These are phyloP conservation scores for Cordyceps farinosa DNA, from an alignment of 2,329 filamentous ascomycete species.

Conservation along the genomic window DNA sequence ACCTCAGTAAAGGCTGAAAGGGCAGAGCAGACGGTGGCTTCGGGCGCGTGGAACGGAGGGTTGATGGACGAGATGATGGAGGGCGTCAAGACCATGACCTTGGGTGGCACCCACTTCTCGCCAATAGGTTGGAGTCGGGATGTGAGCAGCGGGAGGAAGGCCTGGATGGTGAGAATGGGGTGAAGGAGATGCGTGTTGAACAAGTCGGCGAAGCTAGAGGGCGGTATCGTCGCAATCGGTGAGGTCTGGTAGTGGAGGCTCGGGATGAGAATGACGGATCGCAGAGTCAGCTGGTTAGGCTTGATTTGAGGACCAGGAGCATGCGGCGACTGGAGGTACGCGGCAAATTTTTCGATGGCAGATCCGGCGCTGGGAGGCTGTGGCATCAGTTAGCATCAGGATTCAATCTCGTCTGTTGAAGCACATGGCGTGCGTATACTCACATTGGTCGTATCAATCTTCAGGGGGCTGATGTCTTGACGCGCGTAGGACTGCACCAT, in stretches of 20 bases:
- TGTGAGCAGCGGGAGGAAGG: slow-evolving; percentile 78
- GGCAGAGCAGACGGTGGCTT: slow-evolving; percentile 80
- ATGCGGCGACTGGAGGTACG: slow-evolving; percentile 70
- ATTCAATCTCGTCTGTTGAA: not conserved
- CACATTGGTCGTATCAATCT: slow-evolving; percentile 78
- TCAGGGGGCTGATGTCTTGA: slow-evolving; percentile 75
- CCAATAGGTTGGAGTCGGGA: slow-evolving; percentile 53
- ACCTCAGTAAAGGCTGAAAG: slow-evolving; percentile 83
- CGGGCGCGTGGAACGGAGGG: slow-evolving; percentile 77
- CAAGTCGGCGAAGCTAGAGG: slow-evolving; percentile 80
- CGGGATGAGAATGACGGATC: slow-evolving; percentile 79
- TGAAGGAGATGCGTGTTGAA: slow-evolving; percentile 90
- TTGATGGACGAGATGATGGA: slow-evolving; percentile 76
- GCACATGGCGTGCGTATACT: slow-evolving; percentile 29
- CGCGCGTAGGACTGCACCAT: slow-evolving; percentile 72
- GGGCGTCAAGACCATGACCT: slow-evolving; percentile 74
- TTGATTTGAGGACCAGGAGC: slow-evolving; percentile 72
- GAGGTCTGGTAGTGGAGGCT: slow-evolving; percentile 76
- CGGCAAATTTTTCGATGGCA: slow-evolving; percentile 68
- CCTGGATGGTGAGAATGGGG: slow-evolving; percentile 82
- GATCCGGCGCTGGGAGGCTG: slow-evolving; percentile 65
- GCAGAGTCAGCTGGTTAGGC: slow-evolving; percentile 71
- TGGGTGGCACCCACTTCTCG: slow-evolving; percentile 53
- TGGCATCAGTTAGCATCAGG: not conserved
- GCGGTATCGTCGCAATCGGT: slow-evolving; percentile 79